A percentile compares a stretch with the other conserved stretches of the same genome.
Conservation (phyloP, 257 asterid genomes). For the Eucommia ulmoides region DNA sequence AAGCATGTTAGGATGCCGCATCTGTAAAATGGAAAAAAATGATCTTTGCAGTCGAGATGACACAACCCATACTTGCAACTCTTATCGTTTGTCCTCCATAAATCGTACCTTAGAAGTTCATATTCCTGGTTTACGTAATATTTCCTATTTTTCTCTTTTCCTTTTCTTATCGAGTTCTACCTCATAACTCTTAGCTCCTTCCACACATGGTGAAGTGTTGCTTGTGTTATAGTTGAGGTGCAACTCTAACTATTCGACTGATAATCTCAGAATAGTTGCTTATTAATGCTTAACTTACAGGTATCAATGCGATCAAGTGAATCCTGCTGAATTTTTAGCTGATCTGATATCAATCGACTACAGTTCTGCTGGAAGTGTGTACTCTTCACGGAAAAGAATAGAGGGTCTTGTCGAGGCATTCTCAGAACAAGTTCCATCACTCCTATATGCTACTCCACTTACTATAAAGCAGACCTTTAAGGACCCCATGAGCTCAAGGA, state of each 20-base stretch:
- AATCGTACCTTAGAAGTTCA: too few species aligned
- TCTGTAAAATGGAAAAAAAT: too few species aligned
- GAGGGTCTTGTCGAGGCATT: conserved; percentile 75
- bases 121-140: too few species aligned
- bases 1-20: too few species aligned
- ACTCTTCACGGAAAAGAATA: conserved; percentile 66
- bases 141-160: not conserved
- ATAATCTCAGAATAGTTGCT: conserved; percentile 7
- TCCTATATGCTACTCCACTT: conserved; percentile 56
- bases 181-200: not conserved
- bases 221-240: conserved; percentile 1
- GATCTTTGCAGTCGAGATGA: too few species aligned
- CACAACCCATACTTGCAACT: too few species aligned
- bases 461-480: conserved; percentile 19
- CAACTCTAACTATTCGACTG: conserved; percentile 10
- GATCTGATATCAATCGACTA: conserved; percentile 95
- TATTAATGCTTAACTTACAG: conserved; percentile 30
- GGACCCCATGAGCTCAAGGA: conserved; percentile 20
- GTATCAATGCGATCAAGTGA: conserved; percentile 78
- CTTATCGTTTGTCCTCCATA: too few species aligned
- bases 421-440: conserved; percentile 49
- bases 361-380: conserved; percentile 68
- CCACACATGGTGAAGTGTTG: not conserved
- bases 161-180: not conserved
- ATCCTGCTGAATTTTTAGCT: conserved; percentile 98